Conservation (phyloP, 495 filamentous ascomycete genomes). For the Pyrenula aspistea region DNA sequence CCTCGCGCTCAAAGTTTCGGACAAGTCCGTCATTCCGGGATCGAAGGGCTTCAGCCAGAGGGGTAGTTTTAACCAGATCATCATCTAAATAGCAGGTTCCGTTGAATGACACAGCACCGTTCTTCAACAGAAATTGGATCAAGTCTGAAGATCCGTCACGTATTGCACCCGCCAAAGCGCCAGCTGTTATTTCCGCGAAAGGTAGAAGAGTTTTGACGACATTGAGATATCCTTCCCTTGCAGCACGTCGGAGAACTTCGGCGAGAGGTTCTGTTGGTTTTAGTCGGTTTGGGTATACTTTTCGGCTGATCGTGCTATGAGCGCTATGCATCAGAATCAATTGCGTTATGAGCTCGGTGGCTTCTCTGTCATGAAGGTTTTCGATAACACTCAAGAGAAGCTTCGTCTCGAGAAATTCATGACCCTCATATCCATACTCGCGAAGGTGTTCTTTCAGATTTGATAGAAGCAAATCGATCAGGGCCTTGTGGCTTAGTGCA, state of each 20-base stretch:
- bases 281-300: too few species aligned
- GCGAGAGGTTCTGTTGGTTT: too few species aligned
- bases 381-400: neutral
- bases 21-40: neutral
- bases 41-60: neutral
- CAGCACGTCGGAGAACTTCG: neutral
- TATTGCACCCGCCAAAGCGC: neutral
- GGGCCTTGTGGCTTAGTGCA: neutral
- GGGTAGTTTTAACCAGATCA: neutral
- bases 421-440: neutral
- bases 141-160: neutral
- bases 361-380: neutral
- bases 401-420: neutral
- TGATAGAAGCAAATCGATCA: neutral
- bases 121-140: neutral
- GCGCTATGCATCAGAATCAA: neutral
- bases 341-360: neutral
- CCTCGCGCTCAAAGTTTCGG: neutral
- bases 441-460: too few species aligned
- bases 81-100: neutral
- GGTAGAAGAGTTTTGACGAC: neutral
- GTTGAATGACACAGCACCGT: neutral
- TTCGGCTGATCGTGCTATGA: too few species aligned
- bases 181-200: neutral
- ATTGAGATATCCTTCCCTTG: neutral